Base-by-base conservation (phyloP, 208 protist genomes). In the Trypanosoma cruzi region DNA sequence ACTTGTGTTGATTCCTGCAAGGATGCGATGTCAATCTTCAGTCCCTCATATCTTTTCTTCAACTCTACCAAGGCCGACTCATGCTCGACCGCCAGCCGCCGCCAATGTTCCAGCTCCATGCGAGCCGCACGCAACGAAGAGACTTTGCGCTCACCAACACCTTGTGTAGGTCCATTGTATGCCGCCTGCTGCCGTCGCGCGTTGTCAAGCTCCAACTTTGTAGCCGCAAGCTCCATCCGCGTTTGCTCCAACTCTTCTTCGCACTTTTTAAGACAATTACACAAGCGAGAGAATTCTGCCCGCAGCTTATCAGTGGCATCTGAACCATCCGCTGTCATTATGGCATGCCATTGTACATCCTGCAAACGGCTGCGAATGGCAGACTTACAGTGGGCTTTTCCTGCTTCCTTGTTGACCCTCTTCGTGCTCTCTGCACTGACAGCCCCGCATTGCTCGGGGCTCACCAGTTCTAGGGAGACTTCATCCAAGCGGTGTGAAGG, bases 61-160 rank as follows among this genome's bases (percentile, higher is more conserved):
- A 82, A 69, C n/a, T 75, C 78, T 2, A 65, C 42, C 11, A 79
- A 53, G 0, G 84, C 59, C 57, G 66, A 54, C 40, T 48, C 63
- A 11, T 74, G 71, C 34, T 81, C 60, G 36, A 60, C 58, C 34
- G 78, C 57, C 0, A 72, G 22, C 26, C 71, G 42, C 20, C 50
- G 63, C 55, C 60, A 76, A 31, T 63, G 64, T 29, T 22, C 37
- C 40, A 68, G 28, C 22, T 88, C 72, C n/a, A 57, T 55, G 1
- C 49, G 68, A 40, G 81, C 82, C 10, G 44, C 54, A 49, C 65
- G 69, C 34, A 74, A 66, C 26, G 76, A 77, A 16, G 60, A 71
- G 50, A 81, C 68, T 31, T 78, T 71, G 31, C 75, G 73, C 34
- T 67, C 28, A 6, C 53, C 61, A 7, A 82, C 63, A 14, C 70